These are phyloP conservation scores for Solanum medicagineum DNA, from an alignment of 257 asterid genomes.

Conservation along the genomic window DNA sequence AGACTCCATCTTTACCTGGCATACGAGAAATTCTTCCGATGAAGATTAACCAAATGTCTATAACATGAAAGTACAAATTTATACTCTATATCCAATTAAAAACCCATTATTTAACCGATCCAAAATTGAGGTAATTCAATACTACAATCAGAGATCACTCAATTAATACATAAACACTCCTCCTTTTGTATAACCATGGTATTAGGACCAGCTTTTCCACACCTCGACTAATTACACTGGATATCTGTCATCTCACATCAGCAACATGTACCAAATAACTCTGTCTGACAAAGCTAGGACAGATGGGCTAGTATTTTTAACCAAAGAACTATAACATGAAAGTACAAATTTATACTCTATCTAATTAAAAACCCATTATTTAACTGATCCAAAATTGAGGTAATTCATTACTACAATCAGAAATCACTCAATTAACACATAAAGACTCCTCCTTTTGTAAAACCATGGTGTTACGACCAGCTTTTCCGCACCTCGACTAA, in stretches of 20 bases:
- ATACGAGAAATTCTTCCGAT: not conserved
- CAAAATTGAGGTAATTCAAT: not conserved
- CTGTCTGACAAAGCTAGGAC: not conserved
- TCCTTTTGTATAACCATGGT: not conserved
- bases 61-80: not conserved
- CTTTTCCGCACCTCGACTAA: not conserved
- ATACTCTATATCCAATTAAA: not conserved
- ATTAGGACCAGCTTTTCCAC: not conserved
- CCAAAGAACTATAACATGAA: not conserved
- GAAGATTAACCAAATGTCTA: not conserved
- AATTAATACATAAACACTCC: not conserved
- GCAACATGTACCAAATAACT: not conserved
- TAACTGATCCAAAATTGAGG: not conserved
- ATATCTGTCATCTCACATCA: not conserved
- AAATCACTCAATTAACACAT: not conserved
- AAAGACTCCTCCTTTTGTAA: not conserved
- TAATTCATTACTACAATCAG: not conserved
- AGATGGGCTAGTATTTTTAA: not conserved
- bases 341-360: too few relatives aligned
- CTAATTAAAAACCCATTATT: not conserved
- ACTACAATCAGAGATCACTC: not conserved
- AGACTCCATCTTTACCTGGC: not conserved
- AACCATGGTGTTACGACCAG: not conserved
- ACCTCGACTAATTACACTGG: not conserved
- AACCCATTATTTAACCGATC: not conserved